Conservation (phyloP, 495 filamentous ascomycete species). For the Platismatia glauca region DNA sequence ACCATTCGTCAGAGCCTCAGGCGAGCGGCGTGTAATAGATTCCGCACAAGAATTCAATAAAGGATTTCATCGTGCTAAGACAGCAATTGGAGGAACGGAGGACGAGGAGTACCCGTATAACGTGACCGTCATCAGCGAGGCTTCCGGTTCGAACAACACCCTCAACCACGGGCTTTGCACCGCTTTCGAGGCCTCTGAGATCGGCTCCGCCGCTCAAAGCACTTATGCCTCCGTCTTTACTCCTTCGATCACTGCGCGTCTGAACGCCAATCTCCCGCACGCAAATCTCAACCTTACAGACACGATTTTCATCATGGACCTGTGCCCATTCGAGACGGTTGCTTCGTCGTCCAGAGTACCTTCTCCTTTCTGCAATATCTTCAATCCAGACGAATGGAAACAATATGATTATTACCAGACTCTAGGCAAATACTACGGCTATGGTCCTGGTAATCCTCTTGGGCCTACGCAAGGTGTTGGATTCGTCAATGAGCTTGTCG, state of each 20-base stretch:
- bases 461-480: conserved; percentile 77
- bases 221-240: conserved; percentile 50
- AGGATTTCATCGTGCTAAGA: conserved; percentile 56
- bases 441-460: conserved; percentile 62
- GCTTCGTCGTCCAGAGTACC: conserved; percentile 34
- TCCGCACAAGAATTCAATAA: conserved; percentile 64
- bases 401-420: conserved; percentile 69
- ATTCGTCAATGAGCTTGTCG: conserved; percentile 74
- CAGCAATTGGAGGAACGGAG: conserved; percentile 32
- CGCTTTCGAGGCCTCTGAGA: conserved; percentile 44
- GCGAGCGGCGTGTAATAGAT: conserved; percentile 60
- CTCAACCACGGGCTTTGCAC: conserved; percentile 63
- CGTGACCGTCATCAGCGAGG: conserved; percentile 58
- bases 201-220: conserved; percentile 41
- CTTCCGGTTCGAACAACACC: conserved; percentile 61
- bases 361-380: conserved; percentile 59
- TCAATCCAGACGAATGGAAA: conserved; percentile 59
- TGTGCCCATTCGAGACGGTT: conserved; percentile 76
- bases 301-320: conserved; percentile 65
- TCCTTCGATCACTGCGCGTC: conserved; percentile 49
- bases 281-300: conserved; percentile 50
- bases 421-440: conserved; percentile 74
- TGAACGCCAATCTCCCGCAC: conserved; percentile 54
- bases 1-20: conserved; percentile 67
- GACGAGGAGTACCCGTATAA: conserved; percentile 40